A percentile compares a stretch with the other conserved stretches of the same genome.
phyloP scores from a whole-genome alignment of 2,329 filamentous ascomycete species.

The Madurella mycetomatis region DNA sequence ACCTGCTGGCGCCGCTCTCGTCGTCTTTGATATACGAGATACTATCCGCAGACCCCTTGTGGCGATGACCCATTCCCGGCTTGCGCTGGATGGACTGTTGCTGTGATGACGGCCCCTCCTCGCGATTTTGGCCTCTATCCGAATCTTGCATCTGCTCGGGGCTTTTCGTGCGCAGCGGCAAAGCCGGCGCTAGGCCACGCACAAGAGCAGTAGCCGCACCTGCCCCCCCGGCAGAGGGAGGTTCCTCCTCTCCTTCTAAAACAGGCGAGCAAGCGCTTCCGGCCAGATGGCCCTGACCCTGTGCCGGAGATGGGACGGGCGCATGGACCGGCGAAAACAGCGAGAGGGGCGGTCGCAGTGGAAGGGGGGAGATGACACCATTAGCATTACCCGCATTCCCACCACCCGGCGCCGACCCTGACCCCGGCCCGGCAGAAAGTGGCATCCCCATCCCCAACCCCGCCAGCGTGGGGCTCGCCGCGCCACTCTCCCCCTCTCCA shows the following conservation, averaged over 20 bases:
- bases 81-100: neutral
- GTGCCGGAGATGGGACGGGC: conserved; percentile 16
- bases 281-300: conserved; percentile 16
- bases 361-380: neutral
- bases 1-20: conserved; percentile 57
- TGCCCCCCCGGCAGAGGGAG: conserved; percentile 14
- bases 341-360: conserved; percentile 2
- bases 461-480: conserved; percentile 48
- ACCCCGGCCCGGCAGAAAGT: conserved; percentile 26
- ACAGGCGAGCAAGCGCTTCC: conserved; percentile 36
- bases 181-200: conserved; percentile 22
- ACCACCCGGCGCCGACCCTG: conserved; percentile 25
- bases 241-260: conserved; percentile 36
- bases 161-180: conserved; percentile 18
- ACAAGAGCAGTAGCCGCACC: neutral
- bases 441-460: neutral
- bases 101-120: neutral
- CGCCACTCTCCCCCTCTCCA: conserved; percentile 30
- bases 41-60: conserved; percentile 59
- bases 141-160: no score
- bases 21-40: conserved; percentile 65
- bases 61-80: conserved; percentile 42
- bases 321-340: conserved; percentile 12
- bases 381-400: conserved; percentile 12
- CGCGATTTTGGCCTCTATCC: no score